phyloP scores from a whole-genome alignment of 306 rosid species.

The Arachis hypogaea region DNA sequence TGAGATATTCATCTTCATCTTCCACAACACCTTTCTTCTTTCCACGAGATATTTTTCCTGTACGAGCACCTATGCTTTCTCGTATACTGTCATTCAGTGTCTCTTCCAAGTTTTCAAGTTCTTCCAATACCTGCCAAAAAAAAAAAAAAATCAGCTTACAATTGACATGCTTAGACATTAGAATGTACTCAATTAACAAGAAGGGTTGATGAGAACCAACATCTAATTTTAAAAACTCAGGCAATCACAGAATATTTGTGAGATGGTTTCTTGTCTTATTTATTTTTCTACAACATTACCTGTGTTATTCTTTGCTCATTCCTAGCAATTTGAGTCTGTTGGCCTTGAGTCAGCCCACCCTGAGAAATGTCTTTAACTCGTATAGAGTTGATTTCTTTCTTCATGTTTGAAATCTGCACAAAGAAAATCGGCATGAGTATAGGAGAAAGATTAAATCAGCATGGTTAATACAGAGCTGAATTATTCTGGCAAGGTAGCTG shows the following conservation, averaged over 20 bases:
- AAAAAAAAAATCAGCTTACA: constrained; percentile 20
- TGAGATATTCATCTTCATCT: constrained; percentile 71
- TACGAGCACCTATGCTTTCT: constrained; percentile 90
- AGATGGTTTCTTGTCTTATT: constrained; percentile 8
- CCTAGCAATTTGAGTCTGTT: constrained; percentile 95
- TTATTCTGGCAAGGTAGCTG: not conserved
- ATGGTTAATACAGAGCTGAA: constrained; percentile 24
- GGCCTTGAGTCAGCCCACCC: constrained; percentile 98
- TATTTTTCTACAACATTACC: constrained; percentile 54
- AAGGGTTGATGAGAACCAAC: constrained; percentile 3
- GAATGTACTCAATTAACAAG: constrained; percentile 21
- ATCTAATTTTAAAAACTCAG: not conserved
- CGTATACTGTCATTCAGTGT: constrained; percentile 90
- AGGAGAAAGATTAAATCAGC: constrained; percentile 17
- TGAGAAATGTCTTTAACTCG: constrained; percentile 94
- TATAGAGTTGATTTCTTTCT: constrained; percentile 92
- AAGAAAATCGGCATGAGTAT: constrained; percentile 15
- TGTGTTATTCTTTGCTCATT: constrained; percentile 90
- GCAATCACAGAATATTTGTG: constrained; percentile 13
- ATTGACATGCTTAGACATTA: constrained; percentile 17
- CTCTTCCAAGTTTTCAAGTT: constrained; percentile 96
- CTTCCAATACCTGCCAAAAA: constrained; percentile 71
- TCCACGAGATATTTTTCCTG: constrained; percentile 60
- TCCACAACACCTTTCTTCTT: constrained; percentile 78
- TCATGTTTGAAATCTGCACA: constrained; percentile 86